phyloP scores from a whole-genome alignment of 257 asterid species.

The Asclepias syriaca region DNA sequence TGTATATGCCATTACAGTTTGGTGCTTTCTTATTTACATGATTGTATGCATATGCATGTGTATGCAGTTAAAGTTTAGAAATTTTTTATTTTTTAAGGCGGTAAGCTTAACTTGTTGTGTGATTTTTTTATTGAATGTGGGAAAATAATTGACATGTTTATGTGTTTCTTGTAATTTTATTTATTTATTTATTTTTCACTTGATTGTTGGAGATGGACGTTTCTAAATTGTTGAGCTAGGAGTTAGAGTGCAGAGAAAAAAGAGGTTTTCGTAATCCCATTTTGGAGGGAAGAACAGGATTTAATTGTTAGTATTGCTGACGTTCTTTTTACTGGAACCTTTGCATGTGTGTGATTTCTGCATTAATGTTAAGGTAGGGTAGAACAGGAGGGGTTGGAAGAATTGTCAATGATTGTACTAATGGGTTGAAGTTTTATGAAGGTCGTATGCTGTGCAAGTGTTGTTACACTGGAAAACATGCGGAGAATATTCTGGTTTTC shows the following conservation, averaged over 20 bases:
- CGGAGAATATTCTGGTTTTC: background rate
- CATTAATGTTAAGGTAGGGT: background rate
- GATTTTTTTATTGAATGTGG: background rate
- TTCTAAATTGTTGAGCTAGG: background rate
- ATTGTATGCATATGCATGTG: background rate
- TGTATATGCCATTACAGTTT: background rate
- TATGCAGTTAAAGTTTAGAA: background rate
- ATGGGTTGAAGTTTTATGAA: constrained; percentile 1
- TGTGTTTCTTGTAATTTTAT: no score
- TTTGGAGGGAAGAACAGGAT: background rate
- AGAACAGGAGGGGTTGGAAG: background rate
- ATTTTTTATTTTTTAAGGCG: background rate
- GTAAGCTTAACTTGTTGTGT: background rate
- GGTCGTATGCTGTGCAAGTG: background rate
- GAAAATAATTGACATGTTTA: background rate
- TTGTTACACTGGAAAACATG: background rate
- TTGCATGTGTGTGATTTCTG: background rate
- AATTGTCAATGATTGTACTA: background rate
- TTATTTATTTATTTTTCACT: background rate
- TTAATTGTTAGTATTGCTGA: background rate
- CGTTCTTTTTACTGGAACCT: background rate
- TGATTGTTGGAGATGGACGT: background rate
- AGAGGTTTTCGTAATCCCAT: background rate
- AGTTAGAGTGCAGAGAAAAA: background rate
- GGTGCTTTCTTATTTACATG: background rate